Evolutionary conservation across 768 basidiomycete genomes (phyloP).

Genomic region (Clitopilus passeckerianus): DNA sequence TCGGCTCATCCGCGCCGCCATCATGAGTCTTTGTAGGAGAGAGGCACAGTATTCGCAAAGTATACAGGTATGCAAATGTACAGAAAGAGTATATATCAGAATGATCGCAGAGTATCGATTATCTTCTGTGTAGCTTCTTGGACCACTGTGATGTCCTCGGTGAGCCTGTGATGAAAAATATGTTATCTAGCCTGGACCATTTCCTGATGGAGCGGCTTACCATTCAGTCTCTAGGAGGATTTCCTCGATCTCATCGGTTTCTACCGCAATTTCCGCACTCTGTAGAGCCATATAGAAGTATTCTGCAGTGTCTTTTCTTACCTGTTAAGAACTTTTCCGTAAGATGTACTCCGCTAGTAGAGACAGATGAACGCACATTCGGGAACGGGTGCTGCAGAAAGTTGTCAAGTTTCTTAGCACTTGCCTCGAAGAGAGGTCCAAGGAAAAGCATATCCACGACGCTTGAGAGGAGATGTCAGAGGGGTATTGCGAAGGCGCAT

Average conservation of each 20-base stretch:
- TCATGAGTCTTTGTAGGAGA: neutral
- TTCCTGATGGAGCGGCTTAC: slow-evolving; percentile 33
- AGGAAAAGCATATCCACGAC: slow-evolving; percentile 60
- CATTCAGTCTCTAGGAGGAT: slow-evolving; percentile 79
- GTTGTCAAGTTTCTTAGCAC: slow-evolving; percentile 38
- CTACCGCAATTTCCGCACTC: slow-evolving; percentile 57
- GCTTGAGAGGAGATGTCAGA: slow-evolving; percentile 30
- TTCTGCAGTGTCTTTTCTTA: slow-evolving; percentile 79
- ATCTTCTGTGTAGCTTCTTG: slow-evolving; percentile 37
- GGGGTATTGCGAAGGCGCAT: neutral
- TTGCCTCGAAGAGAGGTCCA: slow-evolving; percentile 36
- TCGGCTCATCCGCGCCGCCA: neutral
- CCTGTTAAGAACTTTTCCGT: slow-evolving; percentile 32
- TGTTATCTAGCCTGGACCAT: neutral
- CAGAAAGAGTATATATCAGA: neutral
- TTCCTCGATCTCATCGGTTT: slow-evolving; percentile 64
- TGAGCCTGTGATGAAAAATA: slow-evolving; percentile 35
- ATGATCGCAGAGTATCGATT: slow-evolving; percentile 8
- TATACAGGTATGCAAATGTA: neutral
- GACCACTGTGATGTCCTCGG: slow-evolving; percentile 29
- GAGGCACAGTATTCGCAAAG: neutral
- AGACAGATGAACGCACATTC: slow-evolving; percentile 43
- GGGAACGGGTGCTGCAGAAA: slow-evolving; percentile 83
- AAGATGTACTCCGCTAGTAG: slow-evolving; percentile 2
- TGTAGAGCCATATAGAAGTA: slow-evolving; percentile 76